Percentiles rank a stretch among this genome's conserved stretches.
These are phyloP conservation scores for Xylaria arbuscula DNA, from an alignment of 2,329 filamentous ascomycete genomes.

Conservation along the genomic window DNA sequence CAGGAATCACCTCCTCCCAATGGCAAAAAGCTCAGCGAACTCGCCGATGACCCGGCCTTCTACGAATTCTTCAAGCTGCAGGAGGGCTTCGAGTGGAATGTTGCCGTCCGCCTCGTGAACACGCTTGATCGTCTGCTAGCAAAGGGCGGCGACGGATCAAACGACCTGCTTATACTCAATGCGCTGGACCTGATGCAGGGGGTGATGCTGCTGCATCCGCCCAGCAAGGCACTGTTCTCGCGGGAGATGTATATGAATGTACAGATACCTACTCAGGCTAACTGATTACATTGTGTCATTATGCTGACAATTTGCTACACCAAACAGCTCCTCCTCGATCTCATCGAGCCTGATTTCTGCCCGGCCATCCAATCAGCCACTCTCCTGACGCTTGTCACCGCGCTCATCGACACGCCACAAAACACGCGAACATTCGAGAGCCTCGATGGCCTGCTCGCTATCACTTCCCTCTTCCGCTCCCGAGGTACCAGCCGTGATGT, in stretches of 20 bases:
- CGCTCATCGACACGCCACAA: conserved; percentile 83
- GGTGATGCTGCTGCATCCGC: conserved; percentile 85
- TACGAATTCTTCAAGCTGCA: conserved; percentile 96
- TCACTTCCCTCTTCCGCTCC: conserved; percentile 93
- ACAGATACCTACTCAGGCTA: conserved; percentile 45
- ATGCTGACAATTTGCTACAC: conserved; percentile 26
- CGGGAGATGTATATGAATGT: conserved; percentile 96
- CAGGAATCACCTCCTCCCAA: conserved; percentile 51
- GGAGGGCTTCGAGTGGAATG: conserved; percentile 98
- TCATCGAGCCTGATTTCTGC: conserved; percentile 91
- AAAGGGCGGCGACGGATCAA: conserved; percentile 82
- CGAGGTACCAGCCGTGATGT: conserved; percentile 86
- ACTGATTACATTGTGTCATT: background rate
- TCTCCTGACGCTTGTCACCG: conserved; percentile 88
- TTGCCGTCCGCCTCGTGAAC: conserved; percentile 84
- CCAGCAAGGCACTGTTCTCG: conserved; percentile 86
- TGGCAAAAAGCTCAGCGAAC: conserved; percentile 73
- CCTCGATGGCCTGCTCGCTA: conserved; percentile 89
- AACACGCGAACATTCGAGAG: conserved; percentile 94
- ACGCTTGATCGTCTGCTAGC: conserved; percentile 89
- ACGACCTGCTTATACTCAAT: conserved; percentile 88
- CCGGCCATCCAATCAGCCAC: conserved; percentile 91
- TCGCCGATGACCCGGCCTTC: conserved; percentile 87
- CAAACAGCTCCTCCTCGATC: conserved; percentile 83
- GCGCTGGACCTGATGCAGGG: conserved; percentile 92